Percentiles rank a stretch among this genome's conserved stretches.
phyloP scores from a whole-genome alignment of 2,329 filamentous ascomycete species.

The Arthrocladium fulminans region DNA sequence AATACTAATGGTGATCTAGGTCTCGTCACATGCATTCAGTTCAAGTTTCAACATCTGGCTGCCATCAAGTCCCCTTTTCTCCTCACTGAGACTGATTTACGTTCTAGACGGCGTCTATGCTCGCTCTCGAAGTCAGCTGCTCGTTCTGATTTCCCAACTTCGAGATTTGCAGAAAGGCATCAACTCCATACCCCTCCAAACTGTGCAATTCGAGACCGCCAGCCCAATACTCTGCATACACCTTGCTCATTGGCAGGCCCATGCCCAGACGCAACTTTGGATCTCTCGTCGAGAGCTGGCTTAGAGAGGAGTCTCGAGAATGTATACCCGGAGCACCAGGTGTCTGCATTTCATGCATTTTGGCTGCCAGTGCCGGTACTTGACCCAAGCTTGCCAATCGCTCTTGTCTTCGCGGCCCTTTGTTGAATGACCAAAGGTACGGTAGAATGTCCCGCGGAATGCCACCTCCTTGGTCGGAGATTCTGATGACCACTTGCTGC shows the following conservation, averaged over 20 bases:
- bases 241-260: conserved; percentile 82
- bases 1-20: conserved; percentile 1
- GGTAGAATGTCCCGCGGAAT: conserved; percentile 77
- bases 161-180: conserved; percentile 92
- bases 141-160: conserved; percentile 98
- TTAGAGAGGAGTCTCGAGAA: conserved; percentile 57
- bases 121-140: conserved; percentile 69
- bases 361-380: conserved; percentile 87
- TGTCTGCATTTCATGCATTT: conserved; percentile 62
- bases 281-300: conserved; percentile 69
- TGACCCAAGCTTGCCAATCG: conserved; percentile 76
- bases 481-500: conserved; percentile 90
- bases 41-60: too few relatives aligned
- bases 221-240: conserved; percentile 98
- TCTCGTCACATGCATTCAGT: neutral
- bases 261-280: conserved; percentile 85
- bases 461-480: conserved; percentile 91
- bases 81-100: neutral
- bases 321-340: conserved; percentile 20
- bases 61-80: neutral
- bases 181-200: conserved; percentile 88
- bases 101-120: conserved; percentile 62
- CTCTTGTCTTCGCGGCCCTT: conserved; percentile 69
- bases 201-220: conserved; percentile 85
- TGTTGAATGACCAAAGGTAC: conserved; percentile 93